Evolutionary conservation across 2,329 filamentous ascomycete species (phyloP).

Genomic region (Alternaria ventricosa): DNA sequence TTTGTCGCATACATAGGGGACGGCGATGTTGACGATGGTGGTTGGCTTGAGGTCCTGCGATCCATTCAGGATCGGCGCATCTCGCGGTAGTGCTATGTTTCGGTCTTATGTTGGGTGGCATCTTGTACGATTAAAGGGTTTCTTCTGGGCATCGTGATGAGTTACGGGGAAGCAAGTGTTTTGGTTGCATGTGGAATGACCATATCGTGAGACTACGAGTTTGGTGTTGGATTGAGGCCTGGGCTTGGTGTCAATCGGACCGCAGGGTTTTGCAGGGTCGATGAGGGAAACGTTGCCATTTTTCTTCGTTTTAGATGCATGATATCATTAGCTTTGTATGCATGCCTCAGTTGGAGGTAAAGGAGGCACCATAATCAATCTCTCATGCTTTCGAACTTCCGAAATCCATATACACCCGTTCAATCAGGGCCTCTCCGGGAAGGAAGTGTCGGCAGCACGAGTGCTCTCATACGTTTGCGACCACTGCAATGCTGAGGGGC

Average conservation of each 20-base stretch:
- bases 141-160: constrained; percentile 4
- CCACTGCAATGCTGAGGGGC: not conserved
- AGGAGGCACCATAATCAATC: not conserved
- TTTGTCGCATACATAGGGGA: constrained; percentile 30
- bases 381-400: not conserved
- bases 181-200: not conserved
- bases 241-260: constrained; percentile 8
- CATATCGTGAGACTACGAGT: constrained; percentile 4
- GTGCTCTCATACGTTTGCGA: not conserved
- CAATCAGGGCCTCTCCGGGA: not conserved
- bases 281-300: constrained; percentile 8
- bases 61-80: constrained; percentile 32
- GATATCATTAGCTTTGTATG: constrained; percentile 7
- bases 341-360: not conserved
- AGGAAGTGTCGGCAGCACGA: not conserved
- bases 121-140: constrained; percentile 25
- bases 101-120: constrained; percentile 11
- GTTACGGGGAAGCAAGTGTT: not conserved
- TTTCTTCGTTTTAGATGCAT: constrained; percentile 1
- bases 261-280: constrained; percentile 11
- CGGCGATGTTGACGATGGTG: constrained; percentile 37
- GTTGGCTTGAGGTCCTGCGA: constrained; percentile 39
- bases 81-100: constrained; percentile 22
- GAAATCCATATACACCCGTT: not conserved
- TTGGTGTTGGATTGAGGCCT: constrained; percentile 3